These are phyloP conservation scores for Pichia nanzhaoensis DNA, from an alignment of 805 yeast genomes.

Conservation along the genomic window DNA sequence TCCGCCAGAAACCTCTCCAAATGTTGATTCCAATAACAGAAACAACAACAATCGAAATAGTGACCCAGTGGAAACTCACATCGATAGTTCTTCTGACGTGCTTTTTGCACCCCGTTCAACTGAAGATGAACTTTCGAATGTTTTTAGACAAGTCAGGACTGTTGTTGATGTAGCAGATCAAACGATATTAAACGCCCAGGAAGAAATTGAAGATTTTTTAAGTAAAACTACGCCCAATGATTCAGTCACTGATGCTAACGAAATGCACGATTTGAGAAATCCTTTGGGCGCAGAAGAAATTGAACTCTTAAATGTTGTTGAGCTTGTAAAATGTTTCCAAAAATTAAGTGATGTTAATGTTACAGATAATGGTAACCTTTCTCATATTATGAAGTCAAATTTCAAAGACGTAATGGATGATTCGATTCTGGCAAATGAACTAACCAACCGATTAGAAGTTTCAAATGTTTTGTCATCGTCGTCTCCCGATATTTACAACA, in stretches of 20 bases:
- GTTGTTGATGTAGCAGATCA: slow-evolving; percentile 24
- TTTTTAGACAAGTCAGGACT: slow-evolving; percentile 24
- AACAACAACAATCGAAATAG: neutral
- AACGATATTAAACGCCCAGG: slow-evolving; percentile 24
- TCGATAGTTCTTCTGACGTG: neutral
- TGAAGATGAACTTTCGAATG: slow-evolving; percentile 20
- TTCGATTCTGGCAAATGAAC: slow-evolving; percentile 22
- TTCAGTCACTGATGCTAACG: too few species aligned
- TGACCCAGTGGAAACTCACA: neutral
- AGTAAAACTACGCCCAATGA: neutral
- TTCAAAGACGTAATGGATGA: slow-evolving; percentile 23
- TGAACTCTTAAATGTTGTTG: slow-evolving; percentile 22
- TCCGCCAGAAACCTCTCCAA: neutral
- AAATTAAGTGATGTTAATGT: slow-evolving; percentile 18
- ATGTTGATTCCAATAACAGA: neutral
- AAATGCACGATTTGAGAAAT: neutral
- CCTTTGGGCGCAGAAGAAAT: slow-evolving; percentile 22
- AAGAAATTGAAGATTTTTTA: slow-evolving; percentile 22
- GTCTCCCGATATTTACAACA: slow-evolving; percentile 12
- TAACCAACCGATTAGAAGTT: slow-evolving; percentile 23
- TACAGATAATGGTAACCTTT: neutral
- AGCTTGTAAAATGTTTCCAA: slow-evolving; percentile 26
- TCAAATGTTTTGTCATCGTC: slow-evolving; percentile 26
- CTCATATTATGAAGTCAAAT: slow-evolving; percentile 12
- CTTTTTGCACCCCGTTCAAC: slow-evolving; percentile 14